Percentiles rank a stretch among this genome's conserved stretches.
phyloP scores from a whole-genome alignment of 495 filamentous ascomycete species.

The Aspergillus sparsus region DNA sequence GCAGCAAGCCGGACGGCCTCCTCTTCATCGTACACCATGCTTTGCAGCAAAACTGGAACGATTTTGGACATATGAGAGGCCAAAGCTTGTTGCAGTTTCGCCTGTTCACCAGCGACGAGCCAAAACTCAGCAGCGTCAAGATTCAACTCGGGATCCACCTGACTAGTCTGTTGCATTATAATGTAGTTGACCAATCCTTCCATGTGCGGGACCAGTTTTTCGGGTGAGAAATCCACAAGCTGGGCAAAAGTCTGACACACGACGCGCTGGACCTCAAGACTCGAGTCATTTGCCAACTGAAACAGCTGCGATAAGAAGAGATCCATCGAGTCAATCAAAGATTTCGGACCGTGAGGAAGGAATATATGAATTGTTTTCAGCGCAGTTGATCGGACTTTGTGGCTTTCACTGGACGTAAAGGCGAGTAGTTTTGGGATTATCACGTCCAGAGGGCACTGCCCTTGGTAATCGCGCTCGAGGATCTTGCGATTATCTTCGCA shows the following conservation, averaged over 20 bases:
- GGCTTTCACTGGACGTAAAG: constrained; percentile 70
- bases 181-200: constrained; percentile 90
- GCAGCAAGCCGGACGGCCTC: constrained; percentile 82
- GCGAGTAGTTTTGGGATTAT: constrained; percentile 90
- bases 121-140: constrained; percentile 97
- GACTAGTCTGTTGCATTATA: constrained; percentile 78
- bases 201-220: constrained; percentile 88
- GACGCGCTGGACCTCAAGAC: constrained; percentile 78
- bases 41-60: constrained; percentile 85
- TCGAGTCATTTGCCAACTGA: constrained; percentile 70
- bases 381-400: constrained; percentile 76
- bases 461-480: constrained; percentile 81
- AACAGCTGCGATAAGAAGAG: constrained; percentile 79
- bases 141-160: constrained; percentile 85
- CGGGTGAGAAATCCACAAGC: constrained; percentile 85
- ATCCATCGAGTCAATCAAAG: constrained; percentile 75
- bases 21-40: constrained; percentile 96
- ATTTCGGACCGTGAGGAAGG: constrained; percentile 75
- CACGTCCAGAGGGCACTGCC: constrained; percentile 81
- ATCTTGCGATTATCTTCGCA: constrained; percentile 93
- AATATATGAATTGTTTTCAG: constrained; percentile 89
- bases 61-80: constrained; percentile 80
- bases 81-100: constrained; percentile 68
- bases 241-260: constrained; percentile 93
- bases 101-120: constrained; percentile 89